These are phyloP conservation scores for Saccharomyces pastorianus DNA, from an alignment of 1,139 yeast species.

Conservation along the genomic window DNA sequence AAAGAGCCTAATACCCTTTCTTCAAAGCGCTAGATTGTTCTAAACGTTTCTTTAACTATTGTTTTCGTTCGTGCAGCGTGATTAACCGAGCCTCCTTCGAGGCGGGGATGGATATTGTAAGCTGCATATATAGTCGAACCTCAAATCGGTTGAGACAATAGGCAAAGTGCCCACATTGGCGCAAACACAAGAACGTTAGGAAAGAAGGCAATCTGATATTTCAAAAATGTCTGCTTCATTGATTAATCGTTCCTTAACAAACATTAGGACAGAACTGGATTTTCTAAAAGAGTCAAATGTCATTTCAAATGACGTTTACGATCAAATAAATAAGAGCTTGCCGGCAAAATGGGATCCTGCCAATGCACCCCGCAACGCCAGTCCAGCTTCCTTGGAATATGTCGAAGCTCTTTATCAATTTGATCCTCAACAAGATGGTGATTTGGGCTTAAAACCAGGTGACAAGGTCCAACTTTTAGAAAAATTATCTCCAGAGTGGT, in stretches of 20 bases:
- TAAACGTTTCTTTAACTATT: not conserved
- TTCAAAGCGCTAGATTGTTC: not conserved
- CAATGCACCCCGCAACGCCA: conserved; percentile 6
- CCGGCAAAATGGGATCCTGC: conserved; percentile 50
- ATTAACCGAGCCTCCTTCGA: not conserved
- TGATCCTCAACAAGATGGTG: conserved; percentile 61
- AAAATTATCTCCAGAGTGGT: conserved; percentile 81
- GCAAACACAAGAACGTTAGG: conserved; percentile 7
- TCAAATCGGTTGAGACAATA: not conserved
- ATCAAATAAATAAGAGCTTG: conserved; percentile 44
- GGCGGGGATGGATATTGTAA: conserved; percentile 5
- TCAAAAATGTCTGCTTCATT: conserved; percentile 43
- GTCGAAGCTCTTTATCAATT: conserved; percentile 71
- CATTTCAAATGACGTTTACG: conserved; percentile 50
- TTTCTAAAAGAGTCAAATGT: conserved; percentile 73
- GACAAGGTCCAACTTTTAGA: conserved; percentile 64
- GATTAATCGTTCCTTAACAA: conserved; percentile 68
- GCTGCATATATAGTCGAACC: conserved; percentile 6
- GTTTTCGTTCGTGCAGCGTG: not conserved
- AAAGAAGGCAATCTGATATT: not conserved
- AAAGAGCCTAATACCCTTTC: not conserved
- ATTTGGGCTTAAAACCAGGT: conserved; percentile 55
- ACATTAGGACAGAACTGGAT: conserved; percentile 67
- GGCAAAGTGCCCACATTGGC: not conserved
- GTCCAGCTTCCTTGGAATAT: conserved; percentile 28